Evolutionary conservation across 129 eudicot species (phyloP), one percentile per base, ranked within the genome.

Genomic region (Centaurea solstitialis): DNA sequence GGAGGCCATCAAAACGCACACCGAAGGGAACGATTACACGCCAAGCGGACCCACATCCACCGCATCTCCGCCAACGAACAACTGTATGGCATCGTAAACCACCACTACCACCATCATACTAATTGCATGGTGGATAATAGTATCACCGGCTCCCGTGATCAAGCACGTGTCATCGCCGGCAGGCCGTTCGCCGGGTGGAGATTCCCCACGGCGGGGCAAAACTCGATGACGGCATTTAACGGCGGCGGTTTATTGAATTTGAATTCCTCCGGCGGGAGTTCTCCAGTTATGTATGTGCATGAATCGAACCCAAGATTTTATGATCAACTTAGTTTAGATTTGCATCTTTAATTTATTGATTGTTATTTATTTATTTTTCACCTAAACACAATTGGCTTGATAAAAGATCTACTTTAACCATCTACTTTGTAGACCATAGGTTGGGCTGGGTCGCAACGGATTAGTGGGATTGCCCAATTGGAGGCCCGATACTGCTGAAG

Each of bases 1-100:
- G 97, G 97, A 24, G 99, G 99, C 69, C 99, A 94, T 75, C 99
- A 94, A 61, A 83, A 83, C 15, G 86, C 86, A 41, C 86, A 83
- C 30, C 38, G 82, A 77, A 71, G 81, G 59, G 86, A 83, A 20
- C 78, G 86, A 3, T 70, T 72, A 77, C 78, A 70, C 4, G 41
- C 75, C 65, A 83, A 77, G 28, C 57, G 62, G 9, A n/a, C 82
- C 9, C 77, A 82, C 53, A n/a, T 26, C 79, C 57, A 64, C 73
- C 41, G 39, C 26, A 71, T 24, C 62, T 38, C 83, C 53, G 26
- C 71, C 62, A 79, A 71, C 23, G 13, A 53, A 57, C 77, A 35
- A 70, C 11, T 71, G 21, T 37, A 20, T 69, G 18, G 50, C 45
- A 26, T 35, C 30, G 9, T 23, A 20, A 39, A 80, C 80, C 39